Evolutionary conservation across 2,329 filamentous ascomycete genomes (phyloP), one percentile per base, ranked within the genome.

Genomic region (Fulvia fulva): DNA sequence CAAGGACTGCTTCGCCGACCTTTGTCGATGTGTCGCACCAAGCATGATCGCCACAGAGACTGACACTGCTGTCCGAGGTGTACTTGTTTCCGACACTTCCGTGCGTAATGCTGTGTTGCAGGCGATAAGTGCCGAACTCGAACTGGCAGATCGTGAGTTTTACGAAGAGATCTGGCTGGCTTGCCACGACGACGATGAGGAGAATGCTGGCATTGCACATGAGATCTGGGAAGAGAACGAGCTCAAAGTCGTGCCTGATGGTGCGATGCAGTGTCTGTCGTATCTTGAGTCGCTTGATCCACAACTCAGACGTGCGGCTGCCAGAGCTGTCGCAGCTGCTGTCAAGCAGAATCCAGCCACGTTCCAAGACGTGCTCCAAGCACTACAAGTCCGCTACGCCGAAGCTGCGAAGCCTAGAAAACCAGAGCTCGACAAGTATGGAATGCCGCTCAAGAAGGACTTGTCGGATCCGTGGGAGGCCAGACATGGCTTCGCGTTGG

Each of bases 221-320:
- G 89, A 93, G 12, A 96, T 99, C 34, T 99, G 94, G 94, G 91
- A 96, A 69, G 94, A 97, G 69, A 96, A 93, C 70, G 88, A 85
- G 7, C 88, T 97, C 60, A 77, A 87, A 59, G 77, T 93, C 12
- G 82, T 84, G 1, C 77, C 83, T 21, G 80, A 87, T 6, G 83
- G 89, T 8, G 85, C 89, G 7, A 41, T 53, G 5, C 57, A 64
- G 30, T 87, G 92, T 69, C 76, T 96, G 51, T 85, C 87, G 0
- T 97, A 96, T 70, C 78, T 97, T 11, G 84, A 90, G 65, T 90
- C 85, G 65, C 83, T 85, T 64, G 93, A 97, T 67, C 82, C 82
- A 21, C 91, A 95, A 69, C 84, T 97, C 25, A 85, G 94, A 55
- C 84, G 90, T 63, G 89, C 93, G 57, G 89, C 93, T 51, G 89